Base-by-base conservation (phyloP, 495 filamentous ascomycete species). In the Lophium mytilinum region DNA sequence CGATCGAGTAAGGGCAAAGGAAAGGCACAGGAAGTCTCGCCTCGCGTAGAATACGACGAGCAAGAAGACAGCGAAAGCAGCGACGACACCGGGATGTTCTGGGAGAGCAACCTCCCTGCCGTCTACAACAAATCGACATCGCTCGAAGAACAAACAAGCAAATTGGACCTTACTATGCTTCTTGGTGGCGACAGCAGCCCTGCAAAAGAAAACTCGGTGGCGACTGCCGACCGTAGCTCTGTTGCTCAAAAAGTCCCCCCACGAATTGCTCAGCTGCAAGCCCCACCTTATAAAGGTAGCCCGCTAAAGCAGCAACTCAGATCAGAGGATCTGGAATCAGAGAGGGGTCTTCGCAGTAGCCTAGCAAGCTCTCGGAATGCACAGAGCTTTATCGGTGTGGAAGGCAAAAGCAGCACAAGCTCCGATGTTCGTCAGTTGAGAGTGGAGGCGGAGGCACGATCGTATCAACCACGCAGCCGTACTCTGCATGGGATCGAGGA, bases 51-150 rank as follows among this genome's bases (percentile, higher is more conserved):
- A 9, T 24, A 15, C 15, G 17, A 50, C 17, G 41, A 66, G 11
- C 54, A 56, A 15, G 48, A 56, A 10, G 36, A 51, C 17, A 37
- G 53, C 50, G 43, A 50, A n/a, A 66, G 61, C 21, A 63, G 63
- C 15, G 66, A 61, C 18, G 68, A 72, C 53, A 71, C 65, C 8
- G 70, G 70, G 11, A 46, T 70, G 21, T 71, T 70, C 57, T 72
- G 66, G 58, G 67, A 69, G 46, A 50, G 46, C 15, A 68, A 71
- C 42, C 41, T 67, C 24, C 66, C 70, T 0, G 48, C 45, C 36
- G 50, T 67, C 40, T 70, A 57, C 63, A 60, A 56, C 35, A 57
- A 37, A 17, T 53, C 36, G 37, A 39, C 18, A 9, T 50, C 45
- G 1, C 9, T 14, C 47, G 36, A 35, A 21, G 42, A 37, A 43